Percentiles rank a stretch among this genome's conserved stretches.
These are phyloP conservation scores for Haplosporangium sp. DNA, from an alignment of 371 early-diverging fungal genomes.

Conservation along the genomic window DNA sequence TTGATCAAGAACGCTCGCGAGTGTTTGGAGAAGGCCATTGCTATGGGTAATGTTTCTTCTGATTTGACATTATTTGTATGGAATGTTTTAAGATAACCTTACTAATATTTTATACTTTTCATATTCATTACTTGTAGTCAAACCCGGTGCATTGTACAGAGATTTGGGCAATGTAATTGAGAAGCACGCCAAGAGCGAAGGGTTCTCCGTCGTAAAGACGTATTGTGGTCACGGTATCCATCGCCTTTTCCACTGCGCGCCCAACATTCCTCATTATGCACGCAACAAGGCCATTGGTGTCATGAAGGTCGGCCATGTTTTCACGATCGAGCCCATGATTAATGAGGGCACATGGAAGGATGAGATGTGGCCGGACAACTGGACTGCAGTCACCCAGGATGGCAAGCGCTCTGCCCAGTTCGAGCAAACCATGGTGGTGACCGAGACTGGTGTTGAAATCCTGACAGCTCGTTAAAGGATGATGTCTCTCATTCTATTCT, in stretches of 20 bases:
- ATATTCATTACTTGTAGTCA: constrained; percentile 61
- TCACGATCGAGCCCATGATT: constrained; percentile 99
- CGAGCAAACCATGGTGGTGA: constrained; percentile 97
- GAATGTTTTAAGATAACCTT: neutral
- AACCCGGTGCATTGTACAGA: constrained; percentile 92
- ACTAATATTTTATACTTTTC: neutral
- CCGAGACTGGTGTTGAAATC: constrained; percentile 93
- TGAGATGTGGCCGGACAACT: constrained; percentile 88
- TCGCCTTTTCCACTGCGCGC: constrained; percentile 87
- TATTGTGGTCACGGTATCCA: constrained; percentile 96
- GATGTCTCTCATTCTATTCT: too few species aligned
- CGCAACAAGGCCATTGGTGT: constrained; percentile 94
- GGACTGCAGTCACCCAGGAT: constrained; percentile 93
- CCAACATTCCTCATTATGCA: constrained; percentile 93
- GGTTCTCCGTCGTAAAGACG: constrained; percentile 91
- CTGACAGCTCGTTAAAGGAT: constrained; percentile 66
- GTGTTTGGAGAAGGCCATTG: constrained; percentile 90
- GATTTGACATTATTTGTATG: neutral
- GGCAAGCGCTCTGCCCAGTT: constrained; percentile 98
- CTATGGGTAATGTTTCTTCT: constrained; percentile 70
- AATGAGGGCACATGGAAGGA: constrained; percentile 84
- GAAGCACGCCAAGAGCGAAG: constrained; percentile 81
- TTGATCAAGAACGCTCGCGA: constrained; percentile 82
- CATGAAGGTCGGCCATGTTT: constrained; percentile 93
- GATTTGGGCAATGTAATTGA: constrained; percentile 93